These are phyloP conservation scores for Apophysomyces elegans DNA, from an alignment of 371 early-diverging fungal species.

Conservation along the genomic window DNA sequence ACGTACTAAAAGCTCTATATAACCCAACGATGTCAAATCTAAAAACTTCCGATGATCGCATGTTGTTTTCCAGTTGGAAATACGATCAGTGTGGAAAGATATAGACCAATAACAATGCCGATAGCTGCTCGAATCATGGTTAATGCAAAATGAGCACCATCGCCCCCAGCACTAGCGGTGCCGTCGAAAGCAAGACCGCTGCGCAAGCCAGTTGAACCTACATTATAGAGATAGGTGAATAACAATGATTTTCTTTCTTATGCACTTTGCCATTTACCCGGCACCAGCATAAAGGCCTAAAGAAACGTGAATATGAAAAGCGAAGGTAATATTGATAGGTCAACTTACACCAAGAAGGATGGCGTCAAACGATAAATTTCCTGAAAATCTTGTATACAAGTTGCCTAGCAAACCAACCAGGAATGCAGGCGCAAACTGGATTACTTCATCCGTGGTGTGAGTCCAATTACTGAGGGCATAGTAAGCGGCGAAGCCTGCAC, in stretches of 20 bases:
- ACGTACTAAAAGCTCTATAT: no score
- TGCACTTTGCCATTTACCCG: constrained; percentile 24
- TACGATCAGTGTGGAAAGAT: constrained; percentile 35
- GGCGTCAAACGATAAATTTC: constrained; percentile 39
- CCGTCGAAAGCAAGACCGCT: constrained; percentile 21
- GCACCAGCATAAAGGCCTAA: constrained; percentile 39
- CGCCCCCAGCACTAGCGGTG: constrained; percentile 3
- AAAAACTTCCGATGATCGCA: constrained; percentile 44
- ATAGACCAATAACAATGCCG: constrained; percentile 48
- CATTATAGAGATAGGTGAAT: no score
- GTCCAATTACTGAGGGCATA: constrained; percentile 17
- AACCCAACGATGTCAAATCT: neutral
- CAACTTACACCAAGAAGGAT: constrained; percentile 31
- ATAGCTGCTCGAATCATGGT: constrained; percentile 46
- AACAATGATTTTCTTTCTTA: no score
- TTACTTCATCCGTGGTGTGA: constrained; percentile 16
- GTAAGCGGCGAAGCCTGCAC: constrained; percentile 21
- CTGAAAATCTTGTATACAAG: constrained; percentile 37
- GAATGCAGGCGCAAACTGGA: constrained; percentile 60
- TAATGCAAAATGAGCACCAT: constrained; percentile 45
- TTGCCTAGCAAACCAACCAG: constrained; percentile 53
- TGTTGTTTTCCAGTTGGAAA: constrained; percentile 43
- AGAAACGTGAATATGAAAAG: neutral
- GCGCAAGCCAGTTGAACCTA: constrained; percentile 18
- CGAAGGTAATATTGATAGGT: neutral